A percentile compares a stretch with the other conserved stretches of the same genome.
Conservation (phyloP, 305 asterid genomes). For the Euphrasia arctica region DNA sequence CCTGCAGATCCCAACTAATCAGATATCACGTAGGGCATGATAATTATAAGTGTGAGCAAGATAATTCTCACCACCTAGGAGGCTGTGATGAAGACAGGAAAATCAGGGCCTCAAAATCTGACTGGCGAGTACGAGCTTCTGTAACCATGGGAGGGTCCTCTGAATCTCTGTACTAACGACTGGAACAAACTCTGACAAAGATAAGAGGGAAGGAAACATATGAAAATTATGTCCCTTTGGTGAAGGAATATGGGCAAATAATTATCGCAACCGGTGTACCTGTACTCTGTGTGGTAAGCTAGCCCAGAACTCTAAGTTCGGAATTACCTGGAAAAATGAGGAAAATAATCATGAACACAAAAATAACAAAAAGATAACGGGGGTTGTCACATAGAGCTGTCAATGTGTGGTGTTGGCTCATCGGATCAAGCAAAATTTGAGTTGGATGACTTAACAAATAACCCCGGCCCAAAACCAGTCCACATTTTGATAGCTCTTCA, state of each 20-base stretch:
- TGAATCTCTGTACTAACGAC: constrained; percentile 63
- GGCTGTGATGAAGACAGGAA: constrained; percentile 21
- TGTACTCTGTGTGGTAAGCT: constrained; percentile 78
- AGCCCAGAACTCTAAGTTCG: constrained; percentile 95
- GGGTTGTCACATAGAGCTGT: not conserved
- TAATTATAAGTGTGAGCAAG: constrained; percentile 7
- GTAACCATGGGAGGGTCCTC: constrained; percentile 78
- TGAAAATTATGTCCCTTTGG: constrained; percentile 14
- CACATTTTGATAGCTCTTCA: not conserved
- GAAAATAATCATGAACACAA: constrained; percentile 21
- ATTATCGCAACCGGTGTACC: constrained; percentile 39
- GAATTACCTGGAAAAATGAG: constrained; percentile 60
- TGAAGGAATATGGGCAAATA: not conserved
- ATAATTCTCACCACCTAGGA: constrained; percentile 20
- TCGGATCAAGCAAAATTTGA: too few relatives aligned
- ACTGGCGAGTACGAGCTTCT: constrained; percentile 96
- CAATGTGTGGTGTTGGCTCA: not conserved
- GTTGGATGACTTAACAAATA: too few relatives aligned
- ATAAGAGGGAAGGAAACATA: not conserved
- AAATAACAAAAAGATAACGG: not conserved
- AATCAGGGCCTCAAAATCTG: constrained; percentile 50
- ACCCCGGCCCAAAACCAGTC: too few relatives aligned
- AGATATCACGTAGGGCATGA: constrained; percentile 6
- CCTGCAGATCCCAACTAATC: not conserved
- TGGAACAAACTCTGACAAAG: constrained; percentile 50